Conservation (phyloP, 257 asterid genomes). For the Solanum boliviense region DNA sequence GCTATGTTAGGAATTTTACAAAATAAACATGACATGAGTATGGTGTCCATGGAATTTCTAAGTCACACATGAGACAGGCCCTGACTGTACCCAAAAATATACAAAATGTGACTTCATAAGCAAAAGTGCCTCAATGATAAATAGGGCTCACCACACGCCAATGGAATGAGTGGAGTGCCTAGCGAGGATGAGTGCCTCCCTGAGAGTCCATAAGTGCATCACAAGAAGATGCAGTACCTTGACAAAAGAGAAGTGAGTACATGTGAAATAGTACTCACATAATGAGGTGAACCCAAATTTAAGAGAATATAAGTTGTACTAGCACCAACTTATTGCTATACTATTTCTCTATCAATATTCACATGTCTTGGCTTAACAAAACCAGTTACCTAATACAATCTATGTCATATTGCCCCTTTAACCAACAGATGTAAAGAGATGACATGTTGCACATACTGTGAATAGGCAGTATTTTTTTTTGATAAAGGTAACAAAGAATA, state of each 20-base stretch:
- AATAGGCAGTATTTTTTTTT: not conserved
- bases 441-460: not conserved
- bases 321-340: not conserved
- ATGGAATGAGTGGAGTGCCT: not conserved
- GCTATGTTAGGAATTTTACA: not conserved
- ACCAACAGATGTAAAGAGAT: not conserved
- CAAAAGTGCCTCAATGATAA: not conserved
- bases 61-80: not conserved
- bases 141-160: not conserved
- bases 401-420: not conserved
- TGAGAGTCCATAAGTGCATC: not conserved
- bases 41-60: not conserved
- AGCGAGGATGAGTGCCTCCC: not conserved
- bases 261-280: not conserved
- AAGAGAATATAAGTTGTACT: not conserved
- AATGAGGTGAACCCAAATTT: not conserved
- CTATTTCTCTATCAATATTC: not conserved
- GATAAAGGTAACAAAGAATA: too few species aligned
- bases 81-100: not conserved
- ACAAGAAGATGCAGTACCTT: not conserved
- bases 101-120: not conserved
- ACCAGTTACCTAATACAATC: not conserved
- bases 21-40: not conserved
- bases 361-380: not conserved
- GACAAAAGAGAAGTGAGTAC: not conserved